Conservation (phyloP, 2,329 filamentous ascomycete species). For the Neopestalotiopsis sp. region DNA sequence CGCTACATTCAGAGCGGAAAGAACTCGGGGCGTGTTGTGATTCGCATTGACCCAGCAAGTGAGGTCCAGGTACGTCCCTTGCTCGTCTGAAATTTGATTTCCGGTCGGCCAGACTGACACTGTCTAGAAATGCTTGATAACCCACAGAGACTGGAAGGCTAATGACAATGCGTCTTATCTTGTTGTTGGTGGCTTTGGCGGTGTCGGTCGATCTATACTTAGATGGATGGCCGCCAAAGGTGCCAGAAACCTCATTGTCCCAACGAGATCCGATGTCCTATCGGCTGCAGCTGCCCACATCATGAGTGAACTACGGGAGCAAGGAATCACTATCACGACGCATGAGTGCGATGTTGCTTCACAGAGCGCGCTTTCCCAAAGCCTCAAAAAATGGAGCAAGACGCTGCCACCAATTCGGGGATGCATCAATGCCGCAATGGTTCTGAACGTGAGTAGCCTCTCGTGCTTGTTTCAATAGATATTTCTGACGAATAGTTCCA, state of each 20-base stretch:
- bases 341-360: neutral
- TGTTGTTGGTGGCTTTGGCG: slow-evolving; percentile 58
- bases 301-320: neutral
- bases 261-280: slow-evolving; percentile 29
- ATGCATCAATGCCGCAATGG: slow-evolving; percentile 50
- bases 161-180: slow-evolving; percentile 50
- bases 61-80: slow-evolving; percentile 44
- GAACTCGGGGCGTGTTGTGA: slow-evolving; percentile 48
- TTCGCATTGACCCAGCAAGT: slow-evolving; percentile 45
- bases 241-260: slow-evolving; percentile 51
- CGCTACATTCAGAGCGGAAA: slow-evolving; percentile 48
- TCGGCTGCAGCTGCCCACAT: slow-evolving; percentile 23
- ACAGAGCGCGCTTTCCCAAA: neutral
- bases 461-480: neutral
- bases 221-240: slow-evolving; percentile 56
- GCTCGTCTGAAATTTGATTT: neutral
- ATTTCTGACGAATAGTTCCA: neutral
- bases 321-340: neutral
- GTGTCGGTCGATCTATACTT: slow-evolving; percentile 55
- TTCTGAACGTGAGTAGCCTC: slow-evolving; percentile 30
- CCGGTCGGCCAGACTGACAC: no score
- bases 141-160: slow-evolving; percentile 42
- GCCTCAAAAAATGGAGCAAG: slow-evolving; percentile 22
- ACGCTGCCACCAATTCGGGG: slow-evolving; percentile 43
- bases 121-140: slow-evolving; percentile 13